A percentile compares a stretch with the other conserved stretches of the same genome.
Evolutionary conservation across 2,329 filamentous ascomycete species (phyloP).

Genomic region (Atkinsonella hypoxylon): DNA sequence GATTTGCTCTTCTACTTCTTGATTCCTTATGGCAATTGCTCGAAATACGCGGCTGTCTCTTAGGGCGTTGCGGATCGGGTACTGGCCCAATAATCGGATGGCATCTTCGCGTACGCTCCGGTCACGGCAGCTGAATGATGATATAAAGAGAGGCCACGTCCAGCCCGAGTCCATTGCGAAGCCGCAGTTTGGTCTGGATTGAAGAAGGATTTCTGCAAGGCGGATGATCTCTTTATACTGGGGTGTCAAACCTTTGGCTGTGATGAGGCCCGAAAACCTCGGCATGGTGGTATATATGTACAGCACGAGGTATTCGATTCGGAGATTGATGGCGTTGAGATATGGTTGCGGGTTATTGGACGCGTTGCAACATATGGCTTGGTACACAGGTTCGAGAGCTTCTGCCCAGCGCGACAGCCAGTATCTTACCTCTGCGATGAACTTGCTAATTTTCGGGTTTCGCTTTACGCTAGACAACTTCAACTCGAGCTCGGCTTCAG

Average conservation of each 20-base stretch:
- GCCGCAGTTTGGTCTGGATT: conserved; percentile 22
- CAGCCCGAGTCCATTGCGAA: conserved; percentile 35
- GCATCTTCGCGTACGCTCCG: conserved; percentile 26
- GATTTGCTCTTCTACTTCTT: conserved; percentile 22
- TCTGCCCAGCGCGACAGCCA: conserved; percentile 28
- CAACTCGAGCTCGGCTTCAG: conserved; percentile 16
- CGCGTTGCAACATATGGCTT: conserved; percentile 14
- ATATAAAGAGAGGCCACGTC: conserved; percentile 31
- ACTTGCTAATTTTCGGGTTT: conserved; percentile 18
- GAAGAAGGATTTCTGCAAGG: conserved; percentile 25
- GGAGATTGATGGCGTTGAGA: conserved; percentile 26
- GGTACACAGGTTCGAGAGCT: conserved; percentile 26
- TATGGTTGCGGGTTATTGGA: conserved; percentile 15
- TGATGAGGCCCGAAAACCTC: conserved; percentile 24
- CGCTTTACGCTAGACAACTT: conserved; percentile 20
- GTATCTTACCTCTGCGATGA: conserved; percentile 23
- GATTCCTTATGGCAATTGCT: conserved; percentile 27
- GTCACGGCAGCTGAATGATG: conserved; percentile 29
- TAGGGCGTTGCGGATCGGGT: conserved; percentile 31
- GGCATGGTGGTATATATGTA: conserved; percentile 27
- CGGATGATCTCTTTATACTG: conserved; percentile 29
- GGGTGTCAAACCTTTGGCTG: conserved; percentile 26
- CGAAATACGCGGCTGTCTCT: conserved; percentile 29
- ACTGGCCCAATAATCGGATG: conserved; percentile 26
- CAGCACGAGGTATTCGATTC: conserved; percentile 30